Conservation (phyloP, 2,329 filamentous ascomycete genomes). For the Iodosphaeria phyllophila region DNA sequence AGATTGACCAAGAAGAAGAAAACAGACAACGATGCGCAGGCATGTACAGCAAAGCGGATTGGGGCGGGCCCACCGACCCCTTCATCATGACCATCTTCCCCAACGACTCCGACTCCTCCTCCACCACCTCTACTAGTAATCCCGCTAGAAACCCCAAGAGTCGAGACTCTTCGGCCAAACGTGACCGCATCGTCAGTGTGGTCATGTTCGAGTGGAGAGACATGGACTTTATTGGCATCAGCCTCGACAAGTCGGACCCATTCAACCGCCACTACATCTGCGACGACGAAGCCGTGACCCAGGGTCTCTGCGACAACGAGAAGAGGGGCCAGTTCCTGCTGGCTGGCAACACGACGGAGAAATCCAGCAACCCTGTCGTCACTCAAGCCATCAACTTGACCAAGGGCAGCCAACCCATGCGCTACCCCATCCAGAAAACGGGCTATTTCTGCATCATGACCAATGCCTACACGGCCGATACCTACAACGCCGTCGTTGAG, state of each 20-base stretch:
- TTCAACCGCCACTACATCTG: conserved; percentile 36
- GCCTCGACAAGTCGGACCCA: conserved; percentile 23
- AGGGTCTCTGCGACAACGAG: conserved; percentile 54
- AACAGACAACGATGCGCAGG: conserved; percentile 66
- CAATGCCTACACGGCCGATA: conserved; percentile 40
- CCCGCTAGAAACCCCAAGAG: too few relatives aligned
- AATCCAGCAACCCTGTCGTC: conserved; percentile 52
- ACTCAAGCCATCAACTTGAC: conserved; percentile 68
- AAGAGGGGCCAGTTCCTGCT: conserved; percentile 75
- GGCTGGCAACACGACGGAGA: conserved; percentile 52
- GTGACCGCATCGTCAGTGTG: conserved; percentile 67
- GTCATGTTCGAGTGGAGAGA: conserved; percentile 93
- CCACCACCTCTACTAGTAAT: too few relatives aligned
- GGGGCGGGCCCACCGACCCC: conserved; percentile 76
- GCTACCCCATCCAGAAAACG: conserved; percentile 74
- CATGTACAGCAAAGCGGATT: conserved; percentile 65
- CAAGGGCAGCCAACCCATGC: conserved; percentile 55
- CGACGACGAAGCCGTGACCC: conserved; percentile 48
- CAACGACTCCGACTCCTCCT: conserved; percentile 34
- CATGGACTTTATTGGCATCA: conserved; percentile 56
- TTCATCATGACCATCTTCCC: conserved; percentile 76
- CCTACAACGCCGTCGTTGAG: conserved; percentile 68
- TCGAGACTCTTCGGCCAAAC: too few relatives aligned
- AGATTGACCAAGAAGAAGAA: conserved; percentile 50
- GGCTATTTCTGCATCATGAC: conserved; percentile 93